Evolutionary conservation across 352 stramenopile species (phyloP).

Genomic region (Achlya hypogyna): DNA sequence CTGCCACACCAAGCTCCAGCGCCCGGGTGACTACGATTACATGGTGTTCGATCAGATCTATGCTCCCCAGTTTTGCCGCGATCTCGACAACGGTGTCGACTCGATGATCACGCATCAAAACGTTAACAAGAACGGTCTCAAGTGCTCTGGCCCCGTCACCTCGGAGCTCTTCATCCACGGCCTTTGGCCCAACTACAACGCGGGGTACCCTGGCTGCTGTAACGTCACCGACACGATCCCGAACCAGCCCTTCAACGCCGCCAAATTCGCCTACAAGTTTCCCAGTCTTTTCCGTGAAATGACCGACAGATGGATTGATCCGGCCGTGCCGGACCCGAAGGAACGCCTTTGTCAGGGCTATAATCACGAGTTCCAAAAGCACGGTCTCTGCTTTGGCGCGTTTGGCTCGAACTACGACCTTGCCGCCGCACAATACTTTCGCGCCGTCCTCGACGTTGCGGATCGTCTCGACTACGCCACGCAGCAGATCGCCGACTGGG

Average conservation of each 20-base stretch:
- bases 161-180: constrained; percentile 61
- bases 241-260: constrained; percentile 49
- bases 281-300: constrained; percentile 36
- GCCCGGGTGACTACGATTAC: constrained; percentile 64
- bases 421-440: constrained; percentile 56
- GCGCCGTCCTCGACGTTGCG: constrained; percentile 35
- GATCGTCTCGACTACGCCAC: not conserved
- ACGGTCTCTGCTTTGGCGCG: constrained; percentile 64
- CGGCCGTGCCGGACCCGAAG: constrained; percentile 38
- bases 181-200: constrained; percentile 64
- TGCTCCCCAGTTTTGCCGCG: constrained; percentile 69
- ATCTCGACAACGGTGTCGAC: constrained; percentile 56
- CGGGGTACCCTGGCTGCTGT: constrained; percentile 55
- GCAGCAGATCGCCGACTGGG: not conserved
- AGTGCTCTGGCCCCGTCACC: constrained; percentile 33
- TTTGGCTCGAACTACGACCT: constrained; percentile 38
- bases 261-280: constrained; percentile 33
- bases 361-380: constrained; percentile 80
- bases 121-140: constrained; percentile 40
- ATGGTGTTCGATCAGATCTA: constrained; percentile 70
- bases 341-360: constrained; percentile 71
- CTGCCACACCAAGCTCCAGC: constrained; percentile 54
- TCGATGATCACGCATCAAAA: constrained; percentile 75
- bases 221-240: constrained; percentile 40
- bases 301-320: constrained; percentile 54